Evolutionary conservation across 1,284 basidiomycete species (phyloP).

Genomic region (Kwoniella shivajii): DNA sequence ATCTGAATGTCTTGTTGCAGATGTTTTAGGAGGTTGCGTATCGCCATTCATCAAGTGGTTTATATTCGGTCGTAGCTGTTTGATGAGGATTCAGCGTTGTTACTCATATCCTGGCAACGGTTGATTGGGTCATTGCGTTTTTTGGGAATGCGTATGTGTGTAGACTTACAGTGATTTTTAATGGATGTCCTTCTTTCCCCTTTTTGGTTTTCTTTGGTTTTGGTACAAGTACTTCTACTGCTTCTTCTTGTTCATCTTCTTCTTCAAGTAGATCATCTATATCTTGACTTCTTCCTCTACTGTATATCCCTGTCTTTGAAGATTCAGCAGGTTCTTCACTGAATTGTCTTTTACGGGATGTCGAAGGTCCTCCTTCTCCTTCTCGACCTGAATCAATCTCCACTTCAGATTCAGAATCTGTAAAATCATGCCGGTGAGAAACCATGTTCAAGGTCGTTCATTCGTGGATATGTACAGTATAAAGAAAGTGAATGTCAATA

Average conservation of each 20-base stretch:
- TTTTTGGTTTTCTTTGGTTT: conserved; percentile 15
- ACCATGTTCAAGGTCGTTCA: conserved; percentile 22
- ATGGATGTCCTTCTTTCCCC: conserved; percentile 12
- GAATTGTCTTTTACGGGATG: not conserved
- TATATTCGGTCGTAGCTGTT: conserved; percentile 31
- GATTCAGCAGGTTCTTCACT: conserved; percentile 1
- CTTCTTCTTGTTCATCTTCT: conserved; percentile 2
- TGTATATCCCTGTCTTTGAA: not conserved
- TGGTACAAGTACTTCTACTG: conserved; percentile 6
- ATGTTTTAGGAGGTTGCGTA: not conserved
- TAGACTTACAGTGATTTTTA: conserved; percentile 28
- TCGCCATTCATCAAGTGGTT: conserved; percentile 25
- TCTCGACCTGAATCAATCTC: not conserved
- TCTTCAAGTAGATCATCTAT: not conserved
- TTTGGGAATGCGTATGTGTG: not conserved
- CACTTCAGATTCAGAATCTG: conserved; percentile 37
- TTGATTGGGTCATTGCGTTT: not conserved
- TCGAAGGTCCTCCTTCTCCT: conserved; percentile 1
- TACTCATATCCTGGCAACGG: not conserved
- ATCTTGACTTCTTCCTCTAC: conserved; percentile 2
- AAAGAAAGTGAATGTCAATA: no score
- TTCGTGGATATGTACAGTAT: no score
- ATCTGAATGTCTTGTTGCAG: conserved; percentile 2
- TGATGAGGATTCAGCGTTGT: not conserved
- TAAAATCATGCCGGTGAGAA: conserved; percentile 21